A percentile compares a stretch with the other conserved stretches of the same genome.
Conservation (phyloP, 2,329 filamentous ascomycete species). For the Curvularia sp. region DNA sequence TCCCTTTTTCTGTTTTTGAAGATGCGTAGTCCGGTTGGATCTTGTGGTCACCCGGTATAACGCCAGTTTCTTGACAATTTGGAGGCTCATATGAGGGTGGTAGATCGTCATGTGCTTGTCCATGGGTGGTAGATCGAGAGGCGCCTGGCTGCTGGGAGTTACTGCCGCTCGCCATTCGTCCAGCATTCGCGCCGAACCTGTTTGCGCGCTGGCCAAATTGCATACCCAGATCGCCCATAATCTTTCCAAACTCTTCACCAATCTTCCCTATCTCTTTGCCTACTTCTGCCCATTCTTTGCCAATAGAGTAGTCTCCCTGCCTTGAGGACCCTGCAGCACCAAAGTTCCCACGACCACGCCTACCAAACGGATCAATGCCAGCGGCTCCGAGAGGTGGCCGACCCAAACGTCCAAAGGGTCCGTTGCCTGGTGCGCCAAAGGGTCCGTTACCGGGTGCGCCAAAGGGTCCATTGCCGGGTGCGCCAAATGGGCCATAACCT, state of each 20-base stretch:
- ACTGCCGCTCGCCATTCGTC: conserved; percentile 14
- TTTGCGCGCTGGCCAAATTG: conserved; percentile 40
- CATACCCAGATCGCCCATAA: conserved; percentile 40
- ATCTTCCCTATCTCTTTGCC: conserved; percentile 23
- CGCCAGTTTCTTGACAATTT: conserved; percentile 32
- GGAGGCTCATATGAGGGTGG: conserved; percentile 26
- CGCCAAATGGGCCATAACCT: conserved; percentile 20
- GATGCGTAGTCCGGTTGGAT: not conserved
- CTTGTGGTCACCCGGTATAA: conserved; percentile 20
- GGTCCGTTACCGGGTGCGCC: conserved; percentile 17
- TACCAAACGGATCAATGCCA: conserved; percentile 12
- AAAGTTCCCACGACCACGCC: conserved; percentile 8
- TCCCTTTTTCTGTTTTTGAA: conserved; percentile 7
- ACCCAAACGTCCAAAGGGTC: conserved; percentile 19
- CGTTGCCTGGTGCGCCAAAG: conserved; percentile 19
- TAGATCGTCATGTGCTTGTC: conserved; percentile 18
- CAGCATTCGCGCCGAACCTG: conserved; percentile 31
- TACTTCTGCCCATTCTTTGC: conserved; percentile 18
- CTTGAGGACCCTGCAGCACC: conserved; percentile 16
- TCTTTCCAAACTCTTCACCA: conserved; percentile 47
- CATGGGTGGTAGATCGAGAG: not conserved
- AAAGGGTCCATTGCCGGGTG: conserved; percentile 26
- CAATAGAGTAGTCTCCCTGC: conserved; percentile 3
- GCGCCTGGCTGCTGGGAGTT: not conserved
- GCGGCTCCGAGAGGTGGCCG: conserved; percentile 14